phyloP scores from a whole-genome alignment of 202 grass and related monocot genomes.

The Cymbopogon flexuosus region DNA sequence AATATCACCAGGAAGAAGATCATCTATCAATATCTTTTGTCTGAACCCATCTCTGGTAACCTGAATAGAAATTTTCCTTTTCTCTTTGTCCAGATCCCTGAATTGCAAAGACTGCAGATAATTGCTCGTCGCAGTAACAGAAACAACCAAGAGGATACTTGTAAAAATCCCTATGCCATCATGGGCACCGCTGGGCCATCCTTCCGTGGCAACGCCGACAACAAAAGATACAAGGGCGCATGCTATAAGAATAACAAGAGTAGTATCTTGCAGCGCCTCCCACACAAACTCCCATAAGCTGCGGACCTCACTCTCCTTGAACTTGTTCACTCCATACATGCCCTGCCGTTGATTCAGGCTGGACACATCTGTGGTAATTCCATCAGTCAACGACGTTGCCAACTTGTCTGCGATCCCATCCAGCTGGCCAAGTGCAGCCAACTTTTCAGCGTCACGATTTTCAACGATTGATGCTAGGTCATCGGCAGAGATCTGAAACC shows the following conservation, averaged over 20 bases:
- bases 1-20: constrained; percentile 79
- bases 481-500: constrained; percentile 69
- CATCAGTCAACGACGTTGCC: constrained; percentile 48
- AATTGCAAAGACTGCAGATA: constrained; percentile 92
- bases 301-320: constrained; percentile 50
- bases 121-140: constrained; percentile 76
- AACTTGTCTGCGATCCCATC: constrained; percentile 58
- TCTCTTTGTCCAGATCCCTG: constrained; percentile 92
- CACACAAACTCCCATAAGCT: constrained; percentile 80
- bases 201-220: constrained; percentile 72
- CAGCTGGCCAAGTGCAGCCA: constrained; percentile 38
- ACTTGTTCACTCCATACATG: constrained; percentile 78
- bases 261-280: constrained; percentile 75
- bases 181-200: constrained; percentile 75
- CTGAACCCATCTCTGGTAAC: constrained; percentile 68
- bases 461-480: constrained; percentile 74
- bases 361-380: constrained; percentile 39
- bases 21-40: constrained; percentile 70
- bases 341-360: constrained; percentile 42
- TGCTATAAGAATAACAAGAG: constrained; percentile 67
- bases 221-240: constrained; percentile 77
- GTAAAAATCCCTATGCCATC: constrained; percentile 84
- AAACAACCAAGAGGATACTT: constrained; percentile 84
- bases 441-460: constrained; percentile 50
- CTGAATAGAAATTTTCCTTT: constrained; percentile 74